A percentile compares a stretch with the other conserved stretches of the same genome.
These are phyloP conservation scores for Alternaria triticimaculans DNA, from an alignment of 2,329 filamentous ascomycete genomes.

Conservation along the genomic window DNA sequence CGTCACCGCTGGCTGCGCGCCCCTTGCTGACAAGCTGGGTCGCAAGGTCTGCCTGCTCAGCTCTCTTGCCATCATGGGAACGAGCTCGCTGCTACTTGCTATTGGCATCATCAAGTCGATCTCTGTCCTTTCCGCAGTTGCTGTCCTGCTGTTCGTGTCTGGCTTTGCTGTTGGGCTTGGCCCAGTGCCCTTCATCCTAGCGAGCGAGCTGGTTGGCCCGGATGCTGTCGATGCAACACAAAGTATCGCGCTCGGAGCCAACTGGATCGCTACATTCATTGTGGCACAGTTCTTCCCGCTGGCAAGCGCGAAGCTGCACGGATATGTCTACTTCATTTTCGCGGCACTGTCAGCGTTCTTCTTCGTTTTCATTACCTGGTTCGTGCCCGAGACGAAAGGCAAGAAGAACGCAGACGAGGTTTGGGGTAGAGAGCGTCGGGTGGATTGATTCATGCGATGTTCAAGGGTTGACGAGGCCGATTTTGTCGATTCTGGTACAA, in stretches of 20 bases:
- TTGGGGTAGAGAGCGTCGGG: slow-evolving; percentile 71
- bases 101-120: slow-evolving; percentile 77
- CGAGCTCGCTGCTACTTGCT: slow-evolving; percentile 77
- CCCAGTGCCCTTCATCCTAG: slow-evolving; percentile 92
- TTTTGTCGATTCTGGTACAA: slow-evolving; percentile 52
- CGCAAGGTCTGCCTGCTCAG: slow-evolving; percentile 84
- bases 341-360: slow-evolving; percentile 73
- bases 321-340: slow-evolving; percentile 93
- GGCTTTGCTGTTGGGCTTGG: slow-evolving; percentile 91
- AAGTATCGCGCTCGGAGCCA: slow-evolving; percentile 83
- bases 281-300: slow-evolving; percentile 96
- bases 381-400: slow-evolving; percentile 87
- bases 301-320: slow-evolving; percentile 77
- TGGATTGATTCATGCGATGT: slow-evolving; percentile 30
- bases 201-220: slow-evolving; percentile 86
- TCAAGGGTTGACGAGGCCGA: neutral
- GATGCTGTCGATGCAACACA: slow-evolving; percentile 93
- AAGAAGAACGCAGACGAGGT: slow-evolving; percentile 86
- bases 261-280: slow-evolving; percentile 88
- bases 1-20: slow-evolving; percentile 81
- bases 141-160: slow-evolving; percentile 84
- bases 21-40: slow-evolving; percentile 84
- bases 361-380: slow-evolving; percentile 73
- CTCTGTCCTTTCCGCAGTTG: slow-evolving; percentile 78
- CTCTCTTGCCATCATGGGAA: slow-evolving; percentile 84